Percentiles rank a stretch among this genome's conserved stretches.
phyloP scores from a whole-genome alignment of 2,329 filamentous ascomycete genomes.

The Mycosphaerella sp. region DNA sequence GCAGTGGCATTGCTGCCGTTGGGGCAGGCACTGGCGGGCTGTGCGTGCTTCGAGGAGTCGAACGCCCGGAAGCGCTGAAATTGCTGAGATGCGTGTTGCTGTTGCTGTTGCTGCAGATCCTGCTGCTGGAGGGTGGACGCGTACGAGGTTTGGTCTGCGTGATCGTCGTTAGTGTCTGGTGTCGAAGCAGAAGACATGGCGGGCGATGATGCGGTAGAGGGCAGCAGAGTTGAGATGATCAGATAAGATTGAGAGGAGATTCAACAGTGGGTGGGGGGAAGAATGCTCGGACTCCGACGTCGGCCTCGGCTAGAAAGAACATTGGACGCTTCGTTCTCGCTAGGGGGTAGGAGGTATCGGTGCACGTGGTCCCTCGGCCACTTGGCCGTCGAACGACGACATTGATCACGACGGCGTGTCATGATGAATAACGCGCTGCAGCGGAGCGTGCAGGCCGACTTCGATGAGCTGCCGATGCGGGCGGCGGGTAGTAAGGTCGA shows the following conservation, averaged over 20 bases:
- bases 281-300: background rate
- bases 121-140: background rate
- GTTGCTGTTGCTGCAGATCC: background rate
- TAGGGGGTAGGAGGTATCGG: too few species aligned
- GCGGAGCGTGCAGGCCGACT: too few species aligned
- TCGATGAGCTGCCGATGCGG: too few species aligned
- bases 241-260: slow-evolving; percentile 22
- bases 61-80: background rate
- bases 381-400: too few species aligned
- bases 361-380: too few species aligned
- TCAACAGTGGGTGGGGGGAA: background rate
- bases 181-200: slow-evolving; percentile 14
- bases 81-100: background rate
- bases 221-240: slow-evolving; percentile 22
- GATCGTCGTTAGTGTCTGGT: slow-evolving; percentile 18
- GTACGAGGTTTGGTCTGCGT: slow-evolving; percentile 6
- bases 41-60: background rate
- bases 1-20: slow-evolving; percentile 8
- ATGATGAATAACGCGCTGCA: too few species aligned
- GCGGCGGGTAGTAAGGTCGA: too few species aligned
- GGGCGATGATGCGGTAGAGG: slow-evolving; percentile 8
- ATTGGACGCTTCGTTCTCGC: too few species aligned
- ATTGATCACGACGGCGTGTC: too few species aligned
- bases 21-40: slow-evolving; percentile 1
- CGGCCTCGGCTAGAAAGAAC: slow-evolving; percentile 4